Evolutionary conservation across 2,329 filamentous ascomycete genomes (phyloP), one percentile per base, ranked within the genome.

Genomic region (Stromatinia cepivora): DNA sequence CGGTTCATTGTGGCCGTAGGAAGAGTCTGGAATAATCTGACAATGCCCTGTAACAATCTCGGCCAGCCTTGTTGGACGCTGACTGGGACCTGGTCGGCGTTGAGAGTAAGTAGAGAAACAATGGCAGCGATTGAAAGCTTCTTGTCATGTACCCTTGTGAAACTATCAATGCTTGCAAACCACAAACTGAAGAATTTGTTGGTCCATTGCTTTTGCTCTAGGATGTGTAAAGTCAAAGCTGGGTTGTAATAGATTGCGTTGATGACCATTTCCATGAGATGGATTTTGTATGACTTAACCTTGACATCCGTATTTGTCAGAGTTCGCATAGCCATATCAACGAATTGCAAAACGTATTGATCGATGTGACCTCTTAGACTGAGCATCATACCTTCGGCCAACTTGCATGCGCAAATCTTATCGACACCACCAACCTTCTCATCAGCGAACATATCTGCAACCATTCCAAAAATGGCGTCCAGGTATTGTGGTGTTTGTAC

Each of bases 161-260:
- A 98, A 77, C 88, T 90, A 72, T 97, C 91, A 82, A 99, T 99
- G 82, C 90, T 96, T 54, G 92, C 92, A 80, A 99, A 99, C 95
- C 95, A 99, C 70, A 96, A 83, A 81, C 92, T 97, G 84, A 99
- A 99, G 83, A 99, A 99, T 79, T 96, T 96, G 82, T 98, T 98
- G 9, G 95, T 98, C 94, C 94, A 97, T 71, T 88, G 90, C 77
- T 96, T 94, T 66, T 85, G 82, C 82, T 99, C 95, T n/a, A 99
- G 86, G 50, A 97, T 88, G 72, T 93, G 90, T 31, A 99, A 86
- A 34, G 93, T 87, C 70, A 97, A 85, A 57, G 90, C 74, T 1
- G 95, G 94, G 82, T 97, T 97, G 85, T 99, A 99, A 85, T 98
- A 97, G 76, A 98, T 93, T 68, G 92, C 89, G 81, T 98, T 98